Conservation (phyloP, 2,329 filamentous ascomycete species). For the Fusarium sp. region DNA sequence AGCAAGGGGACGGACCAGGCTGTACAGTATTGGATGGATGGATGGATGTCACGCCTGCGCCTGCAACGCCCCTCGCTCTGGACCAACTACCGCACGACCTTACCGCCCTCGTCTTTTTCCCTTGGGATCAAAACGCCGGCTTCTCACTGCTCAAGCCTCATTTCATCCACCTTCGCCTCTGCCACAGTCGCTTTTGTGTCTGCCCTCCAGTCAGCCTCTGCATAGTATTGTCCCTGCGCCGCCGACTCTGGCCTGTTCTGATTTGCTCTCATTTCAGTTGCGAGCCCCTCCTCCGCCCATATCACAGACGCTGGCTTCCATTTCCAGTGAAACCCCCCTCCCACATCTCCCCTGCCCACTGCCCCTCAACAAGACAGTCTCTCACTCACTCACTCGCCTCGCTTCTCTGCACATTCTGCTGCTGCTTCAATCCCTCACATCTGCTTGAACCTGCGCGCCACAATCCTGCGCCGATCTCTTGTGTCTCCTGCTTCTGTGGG, state of each 20-base stretch:
- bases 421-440: slow-evolving; percentile 2
- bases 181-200: slow-evolving; percentile 33
- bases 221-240: slow-evolving; percentile 18
- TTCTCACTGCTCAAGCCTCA: slow-evolving; percentile 40
- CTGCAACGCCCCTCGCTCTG: slow-evolving; percentile 34
- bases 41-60: slow-evolving; percentile 42
- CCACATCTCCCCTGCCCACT: background rate
- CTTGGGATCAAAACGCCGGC: slow-evolving; percentile 32
- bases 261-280: slow-evolving; percentile 28
- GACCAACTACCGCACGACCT: slow-evolving; percentile 39
- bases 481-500: slow-evolving; percentile 23
- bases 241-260: slow-evolving; percentile 18
- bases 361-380: background rate
- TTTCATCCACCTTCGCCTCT: slow-evolving; percentile 35
- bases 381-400: slow-evolving; percentile 1
- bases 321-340: slow-evolving; percentile 19
- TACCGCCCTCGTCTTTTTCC: slow-evolving; percentile 37
- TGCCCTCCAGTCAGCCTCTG: slow-evolving; percentile 39
- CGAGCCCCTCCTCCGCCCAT: slow-evolving; percentile 25
- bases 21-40: slow-evolving; percentile 2
- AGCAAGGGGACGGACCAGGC: slow-evolving; percentile 33
- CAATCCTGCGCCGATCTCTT: slow-evolving; percentile 24
- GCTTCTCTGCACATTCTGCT: slow-evolving; percentile 3
- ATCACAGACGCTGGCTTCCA: slow-evolving; percentile 29
- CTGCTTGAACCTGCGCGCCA: slow-evolving; percentile 30